Evolutionary conservation across 192 early-diverging fungal genomes (phyloP), one percentile per base, ranked within the genome.

Genomic region (Umbelopsis vinacea): DNA sequence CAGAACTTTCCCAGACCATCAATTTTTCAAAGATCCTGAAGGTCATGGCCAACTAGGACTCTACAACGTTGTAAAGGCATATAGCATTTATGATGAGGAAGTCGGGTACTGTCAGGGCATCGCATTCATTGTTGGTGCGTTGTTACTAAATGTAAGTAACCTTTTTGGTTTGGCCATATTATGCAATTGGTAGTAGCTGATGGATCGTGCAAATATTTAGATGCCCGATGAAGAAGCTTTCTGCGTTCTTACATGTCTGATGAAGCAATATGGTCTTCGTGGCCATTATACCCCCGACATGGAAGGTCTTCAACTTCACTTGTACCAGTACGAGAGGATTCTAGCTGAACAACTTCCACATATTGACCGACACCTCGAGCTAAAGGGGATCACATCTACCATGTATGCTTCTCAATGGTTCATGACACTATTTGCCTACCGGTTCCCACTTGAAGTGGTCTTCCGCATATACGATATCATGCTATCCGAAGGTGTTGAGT

Each of bases 81-180:
- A 98, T 75, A 89, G 91, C 33, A 60, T 97, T 48, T 97, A 93
- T 77, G 98, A 99, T 77, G 66, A 82, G 6, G 95, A 97, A 60
- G 92, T 99, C 57, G 98, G 98, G 6, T 99, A 99, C 83, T 99
- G 98, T 76, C 98, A 99, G 83, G 98, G 98, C 10, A 87, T 99
- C 33, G 90, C 94, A 2, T 99, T 99, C 83, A 85, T 99, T 45
- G 94, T 95, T 21, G 98, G 94, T 0, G 92, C 96, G 8, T 68
- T 99, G 76, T 82, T 99, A 70, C 75, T 97, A 26, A 94, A 96
- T 82, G 94, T 92, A 87, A 83, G 81, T 80, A 1, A 6, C 29
- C 2, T 15, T 10, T 46, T 80, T 95, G 71, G 92, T 15, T 63
- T 35, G 17, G 0, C 22, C 10, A 19, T 33, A 21, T 12, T 40